Evolutionary conservation across 2,329 filamentous ascomycete species (phyloP).

Genomic region (Fusarium avenaceum): DNA sequence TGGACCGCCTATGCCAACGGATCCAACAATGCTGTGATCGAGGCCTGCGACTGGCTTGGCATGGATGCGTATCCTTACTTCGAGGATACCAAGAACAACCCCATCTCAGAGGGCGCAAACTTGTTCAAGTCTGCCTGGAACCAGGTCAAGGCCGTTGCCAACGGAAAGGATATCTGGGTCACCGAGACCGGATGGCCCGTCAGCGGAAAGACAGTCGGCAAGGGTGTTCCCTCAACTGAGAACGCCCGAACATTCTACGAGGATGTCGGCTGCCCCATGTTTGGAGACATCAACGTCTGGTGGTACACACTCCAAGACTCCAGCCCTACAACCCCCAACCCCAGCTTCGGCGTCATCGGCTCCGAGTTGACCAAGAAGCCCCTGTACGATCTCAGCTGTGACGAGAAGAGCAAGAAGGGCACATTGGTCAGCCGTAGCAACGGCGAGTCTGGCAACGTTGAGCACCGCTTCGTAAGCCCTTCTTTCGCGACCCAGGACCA

Average conservation of each 20-base stretch:
- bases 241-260: conserved; percentile 88
- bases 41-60: conserved; percentile 82
- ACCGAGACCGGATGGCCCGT: conserved; percentile 93
- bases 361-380: conserved; percentile 66
- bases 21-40: conserved; percentile 78
- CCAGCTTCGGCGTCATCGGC: conserved; percentile 79
- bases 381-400: conserved; percentile 72
- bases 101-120: conserved; percentile 71
- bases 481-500: conserved; percentile 32
- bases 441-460: conserved; percentile 5
- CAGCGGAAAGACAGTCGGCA: conserved; percentile 72
- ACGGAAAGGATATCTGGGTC: conserved; percentile 82
- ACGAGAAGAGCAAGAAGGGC: conserved; percentile 45
- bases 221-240: conserved; percentile 71
- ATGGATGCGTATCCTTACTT: conserved; percentile 91
- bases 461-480: conserved; percentile 29
- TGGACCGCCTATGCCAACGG: conserved; percentile 84
- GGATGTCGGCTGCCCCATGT: conserved; percentile 78
- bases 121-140: conserved; percentile 78
- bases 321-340: conserved; percentile 69
- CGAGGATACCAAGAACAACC: conserved; percentile 76
- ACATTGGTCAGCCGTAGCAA: conserved; percentile 25
- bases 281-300: conserved; percentile 76
- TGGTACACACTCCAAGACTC: conserved; percentile 84
- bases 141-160: conserved; percentile 69